Base-by-base conservation (phyloP, 306 rosid genomes). In the Pterocarpus santalinus region DNA sequence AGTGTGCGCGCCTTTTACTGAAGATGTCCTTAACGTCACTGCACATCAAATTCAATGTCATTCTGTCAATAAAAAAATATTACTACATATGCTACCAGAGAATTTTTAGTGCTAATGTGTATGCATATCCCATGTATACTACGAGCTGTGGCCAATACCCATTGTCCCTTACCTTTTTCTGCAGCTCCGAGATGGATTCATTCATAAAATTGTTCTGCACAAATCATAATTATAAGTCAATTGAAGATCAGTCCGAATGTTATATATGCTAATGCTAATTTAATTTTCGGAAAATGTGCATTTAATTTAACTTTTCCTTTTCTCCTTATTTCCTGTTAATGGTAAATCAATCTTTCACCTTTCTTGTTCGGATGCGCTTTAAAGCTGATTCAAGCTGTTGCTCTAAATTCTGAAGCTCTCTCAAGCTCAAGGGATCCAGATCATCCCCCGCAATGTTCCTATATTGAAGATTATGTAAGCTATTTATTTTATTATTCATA, bases 391-490 rank as follows among this genome's bases (percentile, higher is more conserved):
- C 95, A 57, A 94, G 89, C 70, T 90, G 98, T 46, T 88, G 89
- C 82, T 94, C 98, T 66, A 94, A 86, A 84, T 82, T 81, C 78
- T 90, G 92, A 84, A 94, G 90, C 84, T 94, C 97, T 87, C 89
- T 88, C 84, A 88, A 74, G 85, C 79, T 89, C 70, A 92, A 72
- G 46, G 87, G 79, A 53, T 88, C 90, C 76, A 94, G 86, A 72
- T 87, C 97, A 75, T 88, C 81, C 62, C 98, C 98, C 56, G 46
- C 46, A 17, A 65, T 79, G 79, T 89, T 85, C 91, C 98, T 94
- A 68, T n/a, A 79, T 63, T 15, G 8, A 65, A 52, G 7, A 28
- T 33, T 2, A 78, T 47, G n/a, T 38, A 67, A 36, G 33, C 39
- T 57, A 56, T 30, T 56, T 73, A 0, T 44, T 4, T 17, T 77